Percentiles rank a stretch among this genome's conserved stretches.
Evolutionary conservation across 129 eudicot species (phyloP).

Genomic region (Sambucus nigra): DNA sequence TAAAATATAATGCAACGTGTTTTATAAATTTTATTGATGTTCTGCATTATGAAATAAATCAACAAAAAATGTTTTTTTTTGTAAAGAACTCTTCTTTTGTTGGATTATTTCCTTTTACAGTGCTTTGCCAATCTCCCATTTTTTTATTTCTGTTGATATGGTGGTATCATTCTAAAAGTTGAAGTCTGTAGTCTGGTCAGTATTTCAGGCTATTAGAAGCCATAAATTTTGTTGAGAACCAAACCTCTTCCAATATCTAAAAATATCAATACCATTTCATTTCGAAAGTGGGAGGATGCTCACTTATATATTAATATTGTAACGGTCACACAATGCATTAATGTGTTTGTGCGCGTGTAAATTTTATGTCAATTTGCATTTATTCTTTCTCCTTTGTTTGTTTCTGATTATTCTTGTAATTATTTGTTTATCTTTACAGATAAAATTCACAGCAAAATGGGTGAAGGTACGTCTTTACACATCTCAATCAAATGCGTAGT

Average conservation of each 20-base stretch:
- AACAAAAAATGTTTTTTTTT: no score
- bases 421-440: conserved; percentile 32
- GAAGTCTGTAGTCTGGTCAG: not conserved
- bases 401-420: conserved; percentile 9
- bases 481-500: no score
- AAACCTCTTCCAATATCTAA: not conserved
- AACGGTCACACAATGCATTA: not conserved
- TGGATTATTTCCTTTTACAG: no score
- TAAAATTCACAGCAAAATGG: conserved; percentile 85
- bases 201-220: not conserved
- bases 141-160: not conserved
- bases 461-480: conserved; percentile 44
- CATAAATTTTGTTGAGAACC: not conserved
- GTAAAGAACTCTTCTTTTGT: no score
- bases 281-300: no score
- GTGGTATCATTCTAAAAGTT: not conserved
- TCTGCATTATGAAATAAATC: no score
- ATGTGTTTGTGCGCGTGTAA: not conserved
- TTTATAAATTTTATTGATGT: no score
- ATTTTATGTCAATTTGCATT: not conserved
- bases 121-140: not conserved
- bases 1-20: no score
- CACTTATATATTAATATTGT: not conserved
- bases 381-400: not conserved
- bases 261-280: no score